Base-by-base conservation (phyloP, 2,329 filamentous ascomycete species). In the Colletotrichum sp. region DNA sequence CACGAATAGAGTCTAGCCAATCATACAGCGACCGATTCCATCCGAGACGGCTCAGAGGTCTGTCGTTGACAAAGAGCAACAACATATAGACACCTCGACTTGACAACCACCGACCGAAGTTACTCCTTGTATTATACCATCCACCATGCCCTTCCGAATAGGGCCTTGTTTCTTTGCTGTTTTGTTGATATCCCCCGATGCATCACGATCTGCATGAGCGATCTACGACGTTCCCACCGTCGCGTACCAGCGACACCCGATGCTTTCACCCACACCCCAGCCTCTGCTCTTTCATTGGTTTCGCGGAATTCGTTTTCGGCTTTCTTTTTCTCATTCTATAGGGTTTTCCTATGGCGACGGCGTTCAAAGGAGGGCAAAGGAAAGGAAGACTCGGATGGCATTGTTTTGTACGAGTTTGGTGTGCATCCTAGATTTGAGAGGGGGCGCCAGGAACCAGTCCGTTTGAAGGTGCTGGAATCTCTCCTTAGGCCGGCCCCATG, bases 1-100 rank as follows among this genome's bases (percentile, higher is more conserved):
- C 93, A 64, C 91, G 96, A 77, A 92, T 98, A 78, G 97, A 98
- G 86, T 96, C 94, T 28, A 92, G 89, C 66, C 90, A 92, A 71
- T 93, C 90, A 7, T 81, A 82, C 66, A 79, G 76, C 61, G 76
- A 78, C 32, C 78, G 71, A 28, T 82, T 87, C 73, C 81, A 80
- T 68, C 83, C 84, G 21, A 82, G 86, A 57, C 82, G 86, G 43
- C 78, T 88, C n/a, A 84, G 86, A 55, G 86, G 85, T 26, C 80
- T 88, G 70, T 87, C 86, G n/a, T 78, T 88, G 72, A 82, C 82
- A 61, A 87, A 86, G 81, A 86, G 82, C 75, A 82, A 85, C 74
- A 83, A 86, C 74, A 78, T 82, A 68, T 86, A 85, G 80, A 76
- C 68, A 69, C 63, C 59, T 28, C 26, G 13, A 30, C 26, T 32